phyloP scores from a whole-genome alignment of 169 alveolate genomes.

The Besnoitia besnoiti region DNA sequence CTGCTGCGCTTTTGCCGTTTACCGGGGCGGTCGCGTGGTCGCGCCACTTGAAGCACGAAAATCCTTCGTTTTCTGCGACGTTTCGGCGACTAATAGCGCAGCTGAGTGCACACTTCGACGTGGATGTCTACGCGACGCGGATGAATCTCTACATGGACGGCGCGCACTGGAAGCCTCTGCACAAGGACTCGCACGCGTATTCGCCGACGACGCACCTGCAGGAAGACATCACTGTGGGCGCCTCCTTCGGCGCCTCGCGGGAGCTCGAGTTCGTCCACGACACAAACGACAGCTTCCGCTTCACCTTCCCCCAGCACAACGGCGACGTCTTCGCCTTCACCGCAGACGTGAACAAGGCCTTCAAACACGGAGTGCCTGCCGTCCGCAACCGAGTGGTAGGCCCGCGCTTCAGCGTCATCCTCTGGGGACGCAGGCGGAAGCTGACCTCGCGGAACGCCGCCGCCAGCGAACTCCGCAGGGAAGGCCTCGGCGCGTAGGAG shows the following conservation, averaged over 20 bases:
- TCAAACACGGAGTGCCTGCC: slow-evolving; percentile 69
- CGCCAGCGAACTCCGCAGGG: slow-evolving; percentile 29
- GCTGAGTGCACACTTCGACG: slow-evolving; percentile 63
- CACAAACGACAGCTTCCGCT: neutral
- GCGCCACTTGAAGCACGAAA: slow-evolving; percentile 65
- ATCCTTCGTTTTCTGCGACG: slow-evolving; percentile 67
- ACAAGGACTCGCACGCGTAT: slow-evolving; percentile 76
- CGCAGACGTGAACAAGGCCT: slow-evolving; percentile 36
- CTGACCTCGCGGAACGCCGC: slow-evolving; percentile 59
- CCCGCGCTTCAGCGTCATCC: slow-evolving; percentile 61
- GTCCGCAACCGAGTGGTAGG: neutral
- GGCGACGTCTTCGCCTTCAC: slow-evolving; percentile 69
- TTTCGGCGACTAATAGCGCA: slow-evolving; percentile 51
- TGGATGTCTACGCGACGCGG: slow-evolving; percentile 67
- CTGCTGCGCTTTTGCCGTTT: neutral
- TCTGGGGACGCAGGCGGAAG: slow-evolving; percentile 63
- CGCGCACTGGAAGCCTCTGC: slow-evolving; percentile 77
- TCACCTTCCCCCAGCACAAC: slow-evolving; percentile 60
- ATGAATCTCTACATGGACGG: slow-evolving; percentile 72
- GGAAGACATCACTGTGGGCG: slow-evolving; percentile 77
- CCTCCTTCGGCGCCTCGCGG: slow-evolving; percentile 74
- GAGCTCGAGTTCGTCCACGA: slow-evolving; percentile 67
- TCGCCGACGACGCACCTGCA: slow-evolving; percentile 38
- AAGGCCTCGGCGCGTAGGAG: no score
- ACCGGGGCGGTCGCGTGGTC: slow-evolving; percentile 61